Conservation (phyloP, 495 filamentous ascomycete genomes). For the Aspergillus kassunensis region DNA sequence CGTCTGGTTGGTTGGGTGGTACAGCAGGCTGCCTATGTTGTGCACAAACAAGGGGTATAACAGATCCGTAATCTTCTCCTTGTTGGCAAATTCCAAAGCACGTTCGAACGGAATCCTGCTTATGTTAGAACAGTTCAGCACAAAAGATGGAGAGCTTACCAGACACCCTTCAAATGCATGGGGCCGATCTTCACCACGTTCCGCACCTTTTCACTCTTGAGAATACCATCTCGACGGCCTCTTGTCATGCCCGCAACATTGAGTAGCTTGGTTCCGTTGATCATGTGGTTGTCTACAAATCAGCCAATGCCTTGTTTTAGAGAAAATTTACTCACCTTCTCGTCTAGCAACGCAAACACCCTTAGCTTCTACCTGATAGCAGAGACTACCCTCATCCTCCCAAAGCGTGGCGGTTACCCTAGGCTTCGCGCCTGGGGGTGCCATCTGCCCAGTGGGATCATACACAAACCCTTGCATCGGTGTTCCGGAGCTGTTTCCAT, state of each 20-base stretch:
- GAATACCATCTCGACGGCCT: constrained; percentile 89
- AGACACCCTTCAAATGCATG: constrained; percentile 98
- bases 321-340: constrained; percentile 61
- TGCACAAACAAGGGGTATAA: constrained; percentile 96
- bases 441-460: constrained; percentile 87
- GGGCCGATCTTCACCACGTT: constrained; percentile 99
- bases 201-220: constrained; percentile 95
- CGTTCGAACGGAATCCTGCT: constrained; percentile 94
- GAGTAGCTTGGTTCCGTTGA: constrained; percentile 94
- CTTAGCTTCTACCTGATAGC: constrained; percentile 96
- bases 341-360: constrained; percentile 92
- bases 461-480: constrained; percentile 56
- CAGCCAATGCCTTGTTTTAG: neutral
- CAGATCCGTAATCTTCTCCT: constrained; percentile 96
- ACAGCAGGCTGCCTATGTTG: constrained; percentile 91
- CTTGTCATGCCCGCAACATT: constrained; percentile 98
- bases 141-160: constrained; percentile 54
- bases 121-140: constrained; percentile 4
- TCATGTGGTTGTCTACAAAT: constrained; percentile 92
- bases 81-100: constrained; percentile 96
- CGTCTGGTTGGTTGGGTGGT: constrained; percentile 85
- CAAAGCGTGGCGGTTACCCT: constrained; percentile 94
- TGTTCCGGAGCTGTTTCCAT: constrained; percentile 47
- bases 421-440: constrained; percentile 97
- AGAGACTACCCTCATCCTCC: constrained; percentile 97